These are phyloP conservation scores for Apiotrichum laibachii DNA, from an alignment of 1,284 basidiomycete species.

Conservation along the genomic window DNA sequence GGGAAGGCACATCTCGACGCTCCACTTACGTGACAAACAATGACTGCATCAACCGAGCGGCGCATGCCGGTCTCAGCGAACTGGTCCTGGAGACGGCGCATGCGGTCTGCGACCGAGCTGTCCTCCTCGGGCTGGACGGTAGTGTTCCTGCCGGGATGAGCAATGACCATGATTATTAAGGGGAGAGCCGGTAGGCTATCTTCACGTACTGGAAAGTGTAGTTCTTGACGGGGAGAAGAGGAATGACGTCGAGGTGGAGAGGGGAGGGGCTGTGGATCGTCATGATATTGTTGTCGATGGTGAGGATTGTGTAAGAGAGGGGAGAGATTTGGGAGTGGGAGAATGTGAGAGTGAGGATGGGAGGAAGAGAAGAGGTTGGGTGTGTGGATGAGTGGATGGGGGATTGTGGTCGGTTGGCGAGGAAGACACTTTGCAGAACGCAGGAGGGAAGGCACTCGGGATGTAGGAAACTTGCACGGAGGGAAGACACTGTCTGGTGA, in stretches of 20 bases:
- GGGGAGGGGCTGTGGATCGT: neutral
- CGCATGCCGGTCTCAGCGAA: conserved; percentile 96
- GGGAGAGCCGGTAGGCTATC: neutral
- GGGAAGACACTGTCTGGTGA: neutral
- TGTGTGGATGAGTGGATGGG: neutral
- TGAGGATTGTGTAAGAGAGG: neutral
- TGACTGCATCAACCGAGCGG: conserved; percentile 90
- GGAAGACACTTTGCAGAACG: neutral
- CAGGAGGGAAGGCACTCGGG: neutral
- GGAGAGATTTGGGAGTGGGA: neutral
- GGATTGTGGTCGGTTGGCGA: neutral
- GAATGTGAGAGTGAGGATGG: neutral
- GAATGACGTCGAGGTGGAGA: conserved; percentile 3
- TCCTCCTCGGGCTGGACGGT: conserved; percentile 89
- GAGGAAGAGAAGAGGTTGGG: neutral
- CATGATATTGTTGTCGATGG: neutral
- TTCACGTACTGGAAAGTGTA: conserved; percentile 19
- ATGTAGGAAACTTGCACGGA: neutral
- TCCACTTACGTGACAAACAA: conserved; percentile 73
- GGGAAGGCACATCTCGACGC: neutral
- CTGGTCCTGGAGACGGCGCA: conserved; percentile 88
- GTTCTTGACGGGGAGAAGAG: conserved; percentile 18
- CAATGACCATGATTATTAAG: neutral
- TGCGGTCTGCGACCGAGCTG: conserved; percentile 82
- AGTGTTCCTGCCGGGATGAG: conserved; percentile 17